These are phyloP conservation scores for Aspergillus aculeatus DNA, from an alignment of 2,329 filamentous ascomycete species.

Conservation along the genomic window DNA sequence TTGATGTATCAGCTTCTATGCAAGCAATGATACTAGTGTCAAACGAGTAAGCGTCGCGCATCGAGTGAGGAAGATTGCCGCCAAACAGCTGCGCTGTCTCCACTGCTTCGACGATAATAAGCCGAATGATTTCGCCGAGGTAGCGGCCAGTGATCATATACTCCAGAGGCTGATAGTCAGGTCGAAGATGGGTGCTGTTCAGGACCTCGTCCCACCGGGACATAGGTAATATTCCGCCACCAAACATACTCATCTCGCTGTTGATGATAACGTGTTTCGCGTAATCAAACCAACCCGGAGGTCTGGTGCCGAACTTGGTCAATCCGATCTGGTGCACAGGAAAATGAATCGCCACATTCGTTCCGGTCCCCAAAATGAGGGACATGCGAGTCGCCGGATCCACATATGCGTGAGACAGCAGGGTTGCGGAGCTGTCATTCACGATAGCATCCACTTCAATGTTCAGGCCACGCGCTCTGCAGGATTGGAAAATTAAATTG, in stretches of 20 bases:
- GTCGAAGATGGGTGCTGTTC: slow-evolving; percentile 56
- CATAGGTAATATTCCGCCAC: slow-evolving; percentile 54
- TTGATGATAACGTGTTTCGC: slow-evolving; percentile 64
- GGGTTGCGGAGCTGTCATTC: slow-evolving; percentile 62
- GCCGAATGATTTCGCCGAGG: slow-evolving; percentile 61
- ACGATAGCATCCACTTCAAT: slow-evolving; percentile 62
- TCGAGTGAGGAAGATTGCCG: slow-evolving; percentile 55
- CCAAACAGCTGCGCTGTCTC: slow-evolving; percentile 56
- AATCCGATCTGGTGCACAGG: slow-evolving; percentile 54
- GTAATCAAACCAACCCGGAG: slow-evolving; percentile 54
- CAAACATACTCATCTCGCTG: slow-evolving; percentile 67
- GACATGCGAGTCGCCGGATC: slow-evolving; percentile 62
- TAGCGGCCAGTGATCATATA: slow-evolving; percentile 65
- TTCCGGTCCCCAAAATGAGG: slow-evolving; percentile 64
- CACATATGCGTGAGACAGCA: slow-evolving; percentile 62
- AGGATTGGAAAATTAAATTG: slow-evolving; percentile 59
- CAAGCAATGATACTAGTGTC: slow-evolving; percentile 60
- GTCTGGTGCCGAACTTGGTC: slow-evolving; percentile 57
- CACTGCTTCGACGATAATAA: slow-evolving; percentile 61
- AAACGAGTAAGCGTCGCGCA: slow-evolving; percentile 58
- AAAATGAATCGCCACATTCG: slow-evolving; percentile 63
- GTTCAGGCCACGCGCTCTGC: slow-evolving; percentile 53
- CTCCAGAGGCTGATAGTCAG: slow-evolving; percentile 65
- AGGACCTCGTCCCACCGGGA: slow-evolving; percentile 63
- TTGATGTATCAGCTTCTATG: slow-evolving; percentile 51